Evolutionary conservation across 495 filamentous ascomycete species (phyloP).

Genomic region (Xylaria sp.): DNA sequence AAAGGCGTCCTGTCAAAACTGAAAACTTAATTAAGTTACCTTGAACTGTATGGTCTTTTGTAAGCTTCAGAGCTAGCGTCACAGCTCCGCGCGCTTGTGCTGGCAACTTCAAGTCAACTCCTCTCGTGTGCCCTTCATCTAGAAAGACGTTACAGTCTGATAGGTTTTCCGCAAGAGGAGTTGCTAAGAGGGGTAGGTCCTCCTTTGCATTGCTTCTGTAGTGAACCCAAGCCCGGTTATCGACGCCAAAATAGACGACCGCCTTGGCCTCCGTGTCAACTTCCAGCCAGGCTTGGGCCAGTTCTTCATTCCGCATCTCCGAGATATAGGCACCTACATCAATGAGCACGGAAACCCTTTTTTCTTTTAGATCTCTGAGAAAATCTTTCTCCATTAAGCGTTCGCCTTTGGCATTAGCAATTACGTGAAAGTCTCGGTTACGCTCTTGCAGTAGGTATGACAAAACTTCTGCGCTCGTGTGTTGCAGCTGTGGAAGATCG

Average conservation of each 20-base stretch:
- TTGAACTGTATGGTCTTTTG: conserved; percentile 60
- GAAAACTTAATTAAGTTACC: conserved; percentile 23
- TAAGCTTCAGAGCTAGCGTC: conserved; percentile 54
- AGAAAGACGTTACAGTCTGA: conserved; percentile 47
- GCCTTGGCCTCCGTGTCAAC: conserved; percentile 43
- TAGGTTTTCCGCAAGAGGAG: conserved; percentile 53
- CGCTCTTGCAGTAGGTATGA: conserved; percentile 56
- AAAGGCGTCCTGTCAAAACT: neutral
- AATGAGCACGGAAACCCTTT: conserved; percentile 53
- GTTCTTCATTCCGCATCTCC: conserved; percentile 49
- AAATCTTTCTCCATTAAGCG: conserved; percentile 48
- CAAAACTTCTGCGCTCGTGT: conserved; percentile 63
- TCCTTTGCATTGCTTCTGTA: conserved; percentile 45
- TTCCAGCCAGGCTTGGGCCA: conserved; percentile 58
- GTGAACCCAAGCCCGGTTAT: conserved; percentile 53
- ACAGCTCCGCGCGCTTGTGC: conserved; percentile 50
- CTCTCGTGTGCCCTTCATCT: conserved; percentile 54
- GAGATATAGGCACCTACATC: conserved; percentile 61
- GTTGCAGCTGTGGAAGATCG: conserved; percentile 53
- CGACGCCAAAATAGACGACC: conserved; percentile 44
- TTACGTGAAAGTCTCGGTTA: conserved; percentile 50
- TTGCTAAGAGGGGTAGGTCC: conserved; percentile 45
- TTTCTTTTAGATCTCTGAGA: conserved; percentile 39
- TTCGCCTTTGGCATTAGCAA: conserved; percentile 33
- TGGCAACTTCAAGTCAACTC: conserved; percentile 58